phyloP scores from a whole-genome alignment of 495 filamentous ascomycete species.

The Hyaloscypha variabilis region DNA sequence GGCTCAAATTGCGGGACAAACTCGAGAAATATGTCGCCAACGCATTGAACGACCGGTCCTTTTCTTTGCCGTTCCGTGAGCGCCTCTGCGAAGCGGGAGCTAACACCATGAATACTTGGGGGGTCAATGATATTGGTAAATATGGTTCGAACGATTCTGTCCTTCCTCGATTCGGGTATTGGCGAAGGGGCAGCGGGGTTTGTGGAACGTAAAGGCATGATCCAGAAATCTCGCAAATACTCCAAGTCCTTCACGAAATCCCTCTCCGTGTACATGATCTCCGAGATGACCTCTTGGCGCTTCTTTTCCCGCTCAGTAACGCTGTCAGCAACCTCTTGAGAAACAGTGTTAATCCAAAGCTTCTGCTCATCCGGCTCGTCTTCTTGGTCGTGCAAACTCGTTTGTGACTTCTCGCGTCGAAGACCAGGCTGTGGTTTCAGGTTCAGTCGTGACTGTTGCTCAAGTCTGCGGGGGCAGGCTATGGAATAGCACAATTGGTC shows the following conservation, averaged over 20 bases:
- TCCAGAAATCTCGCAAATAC: conserved; percentile 98
- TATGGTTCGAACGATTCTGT: conserved; percentile 89
- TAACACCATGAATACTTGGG: conserved; percentile 80
- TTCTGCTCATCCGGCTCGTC: conserved; percentile 95
- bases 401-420: conserved; percentile 76
- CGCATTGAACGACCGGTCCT: conserved; percentile 79
- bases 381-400: conserved; percentile 75
- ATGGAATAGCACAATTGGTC: conserved; percentile 98
- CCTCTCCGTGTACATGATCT: conserved; percentile 97
- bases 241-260: conserved; percentile 99
- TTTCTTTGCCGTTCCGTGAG: conserved; percentile 91
- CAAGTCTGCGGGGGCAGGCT: conserved; percentile 89
- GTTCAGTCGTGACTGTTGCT: conserved; percentile 93
- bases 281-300: conserved; percentile 95
- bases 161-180: conserved; percentile 84
- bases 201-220: conserved; percentile 78
- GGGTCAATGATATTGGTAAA: conserved; percentile 93
- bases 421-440: conserved; percentile 88
- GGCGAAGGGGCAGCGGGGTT: conserved; percentile 71
- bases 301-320: conserved; percentile 93
- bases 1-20: conserved; percentile 91
- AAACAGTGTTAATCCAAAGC: conserved; percentile 98
- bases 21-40: conserved; percentile 94
- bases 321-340: conserved; percentile 89
- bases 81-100: conserved; percentile 80